A percentile compares a stretch with the other conserved stretches of the same genome.
These are phyloP conservation scores for Hysterangium stoloniferum DNA, from an alignment of 768 basidiomycete species.

Conservation along the genomic window DNA sequence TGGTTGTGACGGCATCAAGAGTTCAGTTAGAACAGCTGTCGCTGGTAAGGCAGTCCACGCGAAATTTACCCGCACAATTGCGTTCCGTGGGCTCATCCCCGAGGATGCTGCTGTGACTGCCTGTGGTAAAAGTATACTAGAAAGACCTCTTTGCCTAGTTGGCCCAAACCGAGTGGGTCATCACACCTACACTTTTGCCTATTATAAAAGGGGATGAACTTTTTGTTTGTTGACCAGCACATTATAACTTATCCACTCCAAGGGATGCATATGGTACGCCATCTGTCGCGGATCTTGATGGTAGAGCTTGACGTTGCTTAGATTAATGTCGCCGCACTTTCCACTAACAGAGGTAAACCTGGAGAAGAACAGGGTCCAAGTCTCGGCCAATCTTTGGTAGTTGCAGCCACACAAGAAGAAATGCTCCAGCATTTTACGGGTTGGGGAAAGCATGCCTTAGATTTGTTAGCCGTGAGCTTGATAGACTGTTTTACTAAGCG, in stretches of 20 bases:
- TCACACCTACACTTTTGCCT: conserved; percentile 2
- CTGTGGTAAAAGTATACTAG: conserved; percentile 35
- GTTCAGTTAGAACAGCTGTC: conserved; percentile 32
- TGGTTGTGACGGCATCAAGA: conserved; percentile 40
- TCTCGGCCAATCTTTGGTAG: conserved; percentile 32
- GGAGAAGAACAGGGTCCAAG: conserved; percentile 18
- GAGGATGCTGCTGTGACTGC: conserved; percentile 29
- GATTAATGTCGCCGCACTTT: conserved; percentile 43
- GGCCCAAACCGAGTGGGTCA: conserved; percentile 37
- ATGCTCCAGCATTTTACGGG: conserved; percentile 35
- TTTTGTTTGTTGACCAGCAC: conserved; percentile 35
- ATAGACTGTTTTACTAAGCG: background rate
- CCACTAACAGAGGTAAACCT: conserved; percentile 25
- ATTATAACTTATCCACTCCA: conserved; percentile 45
- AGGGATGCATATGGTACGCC: conserved; percentile 30
- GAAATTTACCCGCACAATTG: conserved; percentile 38
- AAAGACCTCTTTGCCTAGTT: conserved; percentile 34
- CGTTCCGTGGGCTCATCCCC: conserved; percentile 43
- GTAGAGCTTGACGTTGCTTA: too few relatives aligned
- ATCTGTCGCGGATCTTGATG: too few relatives aligned
- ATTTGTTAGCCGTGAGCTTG: background rate
- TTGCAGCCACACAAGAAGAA: conserved; percentile 33
- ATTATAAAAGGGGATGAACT: background rate
- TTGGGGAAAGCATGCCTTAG: conserved; percentile 29
- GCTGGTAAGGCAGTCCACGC: conserved; percentile 18